phyloP scores from a whole-genome alignment of 2,329 filamentous ascomycete species.

The Stemphylium vesicarium region DNA sequence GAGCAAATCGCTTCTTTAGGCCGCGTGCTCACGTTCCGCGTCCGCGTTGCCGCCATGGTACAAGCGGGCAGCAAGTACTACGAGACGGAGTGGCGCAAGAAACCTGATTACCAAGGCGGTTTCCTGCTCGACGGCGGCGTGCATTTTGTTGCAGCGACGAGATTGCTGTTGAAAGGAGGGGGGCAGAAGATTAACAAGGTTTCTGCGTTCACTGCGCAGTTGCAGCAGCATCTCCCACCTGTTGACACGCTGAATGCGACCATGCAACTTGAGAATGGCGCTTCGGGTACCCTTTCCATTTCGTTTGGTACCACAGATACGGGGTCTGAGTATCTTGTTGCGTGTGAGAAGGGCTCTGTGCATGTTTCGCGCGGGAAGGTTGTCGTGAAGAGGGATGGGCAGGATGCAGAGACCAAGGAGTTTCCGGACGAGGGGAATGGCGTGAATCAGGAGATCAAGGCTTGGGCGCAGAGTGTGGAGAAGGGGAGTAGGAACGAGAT shows the following conservation, averaged over 20 bases:
- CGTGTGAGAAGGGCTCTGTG: conserved; percentile 64
- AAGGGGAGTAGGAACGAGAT: conserved; percentile 57
- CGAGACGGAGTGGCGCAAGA: conserved; percentile 68
- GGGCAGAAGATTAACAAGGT: conserved; percentile 56
- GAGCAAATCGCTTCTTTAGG: conserved; percentile 60
- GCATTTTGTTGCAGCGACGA: conserved; percentile 70
- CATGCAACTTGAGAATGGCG: conserved; percentile 61
- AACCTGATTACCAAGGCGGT: conserved; percentile 74
- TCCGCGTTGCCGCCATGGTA: conserved; percentile 56
- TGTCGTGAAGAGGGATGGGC: conserved; percentile 24
- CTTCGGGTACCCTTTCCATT: conserved; percentile 63
- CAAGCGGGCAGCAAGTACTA: conserved; percentile 61
- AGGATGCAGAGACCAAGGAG: conserved; percentile 48
- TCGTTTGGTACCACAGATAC: conserved; percentile 64
- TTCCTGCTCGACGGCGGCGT: conserved; percentile 80
- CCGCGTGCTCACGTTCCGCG: conserved; percentile 61
- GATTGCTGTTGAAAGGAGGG: conserved; percentile 60
- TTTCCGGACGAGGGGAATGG: conserved; percentile 59
- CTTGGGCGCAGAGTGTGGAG: conserved; percentile 63
- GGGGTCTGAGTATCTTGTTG: conserved; percentile 63
- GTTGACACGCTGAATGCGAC: conserved; percentile 71
- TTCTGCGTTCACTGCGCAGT: conserved; percentile 62
- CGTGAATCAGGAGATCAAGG: conserved; percentile 66
- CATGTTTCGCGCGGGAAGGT: conserved; percentile 55
- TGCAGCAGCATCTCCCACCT: conserved; percentile 65